phyloP scores from a whole-genome alignment of 2,329 filamentous ascomycete genomes.

The Hymenoscyphus repandus region DNA sequence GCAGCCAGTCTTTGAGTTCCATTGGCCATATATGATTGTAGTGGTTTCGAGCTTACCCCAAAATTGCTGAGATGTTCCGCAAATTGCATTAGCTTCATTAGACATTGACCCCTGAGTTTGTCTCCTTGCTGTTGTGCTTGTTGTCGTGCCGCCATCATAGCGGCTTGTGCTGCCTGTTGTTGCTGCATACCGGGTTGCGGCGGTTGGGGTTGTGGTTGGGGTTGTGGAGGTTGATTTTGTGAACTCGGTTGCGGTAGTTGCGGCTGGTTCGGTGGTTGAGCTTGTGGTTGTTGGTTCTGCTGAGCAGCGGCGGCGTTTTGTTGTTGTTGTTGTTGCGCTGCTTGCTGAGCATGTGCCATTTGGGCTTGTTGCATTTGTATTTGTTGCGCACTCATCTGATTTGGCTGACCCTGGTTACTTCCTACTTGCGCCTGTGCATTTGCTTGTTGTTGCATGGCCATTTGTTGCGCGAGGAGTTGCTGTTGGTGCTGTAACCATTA shows the following conservation, averaged over 20 bases:
- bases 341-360: conserved; percentile 37
- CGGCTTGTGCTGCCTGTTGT: conserved; percentile 27
- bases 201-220: conserved; percentile 36
- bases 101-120: conserved; percentile 47
- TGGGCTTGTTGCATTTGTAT: conserved; percentile 37
- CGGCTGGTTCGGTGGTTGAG: conserved; percentile 38
- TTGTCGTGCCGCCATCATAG: conserved; percentile 23
- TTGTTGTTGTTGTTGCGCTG: conserved; percentile 41
- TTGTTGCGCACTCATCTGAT: conserved; percentile 44
- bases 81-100: conserved; percentile 58
- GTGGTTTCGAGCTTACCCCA: conserved; percentile 38
- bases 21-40: conserved; percentile 23
- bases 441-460: conserved; percentile 43
- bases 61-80: conserved; percentile 57
- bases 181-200: conserved; percentile 35
- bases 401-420: conserved; percentile 40
- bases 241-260: conserved; percentile 37
- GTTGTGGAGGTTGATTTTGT: conserved; percentile 36
- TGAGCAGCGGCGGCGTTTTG: conserved; percentile 32
- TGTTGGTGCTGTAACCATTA: conserved; percentile 22
- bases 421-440: conserved; percentile 38
- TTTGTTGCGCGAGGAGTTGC: conserved; percentile 43
- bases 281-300: conserved; percentile 38
- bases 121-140: conserved; percentile 35
- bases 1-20: conserved; percentile 17